Evolutionary conservation across 1,139 yeast genomes (phyloP).

Genomic region (Sugiyamaella paludigena): DNA sequence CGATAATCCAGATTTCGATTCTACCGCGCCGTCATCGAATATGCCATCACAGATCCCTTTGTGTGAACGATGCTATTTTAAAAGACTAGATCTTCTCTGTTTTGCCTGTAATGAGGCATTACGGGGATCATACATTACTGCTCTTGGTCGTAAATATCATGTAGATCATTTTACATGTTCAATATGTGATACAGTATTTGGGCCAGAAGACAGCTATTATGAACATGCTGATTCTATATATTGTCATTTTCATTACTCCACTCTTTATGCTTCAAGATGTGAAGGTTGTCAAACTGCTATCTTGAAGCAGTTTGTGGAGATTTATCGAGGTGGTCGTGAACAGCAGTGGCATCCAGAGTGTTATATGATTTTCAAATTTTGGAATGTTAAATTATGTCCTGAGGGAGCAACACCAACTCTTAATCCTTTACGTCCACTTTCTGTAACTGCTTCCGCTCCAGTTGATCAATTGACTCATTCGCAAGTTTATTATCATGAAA

Average conservation of each 20-base stretch:
- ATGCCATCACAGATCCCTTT: conserved; percentile 56
- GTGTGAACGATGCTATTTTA: conserved; percentile 92
- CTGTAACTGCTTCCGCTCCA: conserved; percentile 20
- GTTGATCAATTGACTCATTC: conserved; percentile 45
- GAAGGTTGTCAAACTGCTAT: conserved; percentile 93
- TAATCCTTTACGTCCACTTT: conserved; percentile 26
- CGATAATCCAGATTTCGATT: conserved; percentile 40
- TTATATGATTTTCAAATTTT: conserved; percentile 93
- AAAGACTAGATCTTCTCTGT: conserved; percentile 78
- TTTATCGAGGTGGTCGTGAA: conserved; percentile 86
- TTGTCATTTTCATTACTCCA: conserved; percentile 90
- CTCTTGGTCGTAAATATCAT: conserved; percentile 88
- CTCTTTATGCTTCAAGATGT: conserved; percentile 80
- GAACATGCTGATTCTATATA: conserved; percentile 81
- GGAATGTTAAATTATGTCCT: conserved; percentile 71
- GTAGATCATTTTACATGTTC: conserved; percentile 94
- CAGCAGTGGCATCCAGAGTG: conserved; percentile 99
- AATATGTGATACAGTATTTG: conserved; percentile 82
- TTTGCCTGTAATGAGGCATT: conserved; percentile 80
- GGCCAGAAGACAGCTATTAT: conserved; percentile 88
- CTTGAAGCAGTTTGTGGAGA: conserved; percentile 89
- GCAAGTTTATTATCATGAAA: conserved; percentile 56
- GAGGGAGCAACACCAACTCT: conserved; percentile 24
- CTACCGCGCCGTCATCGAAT: conserved; percentile 21
- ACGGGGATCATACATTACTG: conserved; percentile 92